phyloP scores from a whole-genome alignment of 164 flowering plant genomes.

The Piper longum region DNA sequence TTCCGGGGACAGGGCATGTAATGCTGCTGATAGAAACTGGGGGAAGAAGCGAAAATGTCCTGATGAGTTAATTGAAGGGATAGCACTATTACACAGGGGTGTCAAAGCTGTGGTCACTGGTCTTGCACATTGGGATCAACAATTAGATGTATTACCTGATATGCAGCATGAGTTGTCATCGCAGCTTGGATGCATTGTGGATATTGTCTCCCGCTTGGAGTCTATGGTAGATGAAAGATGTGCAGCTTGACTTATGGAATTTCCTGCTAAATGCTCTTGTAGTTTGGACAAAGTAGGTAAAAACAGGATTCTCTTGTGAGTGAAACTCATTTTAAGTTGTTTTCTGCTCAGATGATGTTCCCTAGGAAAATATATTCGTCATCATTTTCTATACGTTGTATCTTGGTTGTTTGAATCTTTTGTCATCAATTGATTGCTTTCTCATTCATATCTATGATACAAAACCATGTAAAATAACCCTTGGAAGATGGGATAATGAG shows the following conservation, averaged over 20 bases:
- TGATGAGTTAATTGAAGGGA: conserved; percentile 49
- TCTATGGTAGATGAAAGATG: conserved; percentile 22
- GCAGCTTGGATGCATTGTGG: conserved; percentile 58
- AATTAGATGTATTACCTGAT: conserved; percentile 22
- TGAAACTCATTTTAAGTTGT: no score
- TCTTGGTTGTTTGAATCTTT: no score
- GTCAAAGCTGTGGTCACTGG: conserved; percentile 48
- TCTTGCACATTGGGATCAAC: conserved; percentile 45
- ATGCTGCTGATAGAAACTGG: conserved; percentile 19
- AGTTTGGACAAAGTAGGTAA: not conserved
- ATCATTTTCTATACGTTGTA: no score
- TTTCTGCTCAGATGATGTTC: no score
- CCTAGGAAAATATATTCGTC: no score
- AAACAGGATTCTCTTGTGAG: no score
- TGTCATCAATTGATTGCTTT: no score
- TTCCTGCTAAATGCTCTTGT: not conserved
- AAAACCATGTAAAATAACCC: no score
- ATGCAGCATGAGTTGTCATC: conserved; percentile 34
- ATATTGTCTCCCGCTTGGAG: conserved; percentile 35
- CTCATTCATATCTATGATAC: no score
- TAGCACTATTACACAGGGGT: conserved; percentile 62
- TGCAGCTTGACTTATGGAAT: not conserved
- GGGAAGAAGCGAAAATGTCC: conserved; percentile 67
- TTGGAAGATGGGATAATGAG: no score
- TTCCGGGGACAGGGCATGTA: conserved; percentile 10